These are phyloP conservation scores for Penicillium coprophilum DNA, from an alignment of 495 filamentous ascomycete genomes.

Conservation along the genomic window DNA sequence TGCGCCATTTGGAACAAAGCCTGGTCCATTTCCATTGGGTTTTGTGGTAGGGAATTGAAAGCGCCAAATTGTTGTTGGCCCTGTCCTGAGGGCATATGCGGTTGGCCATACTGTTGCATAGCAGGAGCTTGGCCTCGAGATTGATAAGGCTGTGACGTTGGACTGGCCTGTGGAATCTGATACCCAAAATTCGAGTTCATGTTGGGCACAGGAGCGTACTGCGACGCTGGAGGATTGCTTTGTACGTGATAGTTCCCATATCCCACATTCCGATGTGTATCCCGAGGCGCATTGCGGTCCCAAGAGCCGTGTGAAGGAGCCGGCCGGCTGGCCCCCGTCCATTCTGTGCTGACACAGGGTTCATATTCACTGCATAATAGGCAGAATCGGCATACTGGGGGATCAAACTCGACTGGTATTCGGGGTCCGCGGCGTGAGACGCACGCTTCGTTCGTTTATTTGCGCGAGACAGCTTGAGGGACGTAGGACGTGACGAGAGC, in stretches of 20 bases:
- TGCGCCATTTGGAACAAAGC: background rate
- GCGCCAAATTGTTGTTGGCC: slow-evolving; percentile 15
- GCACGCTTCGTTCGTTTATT: slow-evolving; percentile 22
- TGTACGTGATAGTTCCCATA: background rate
- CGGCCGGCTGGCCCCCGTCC: background rate
- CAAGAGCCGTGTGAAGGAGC: background rate
- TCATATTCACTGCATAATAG: slow-evolving; percentile 5
- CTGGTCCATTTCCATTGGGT: slow-evolving; percentile 10
- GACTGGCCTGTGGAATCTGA: background rate
- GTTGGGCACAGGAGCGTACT: background rate
- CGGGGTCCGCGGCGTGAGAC: slow-evolving; percentile 6
- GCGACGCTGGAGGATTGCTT: background rate
- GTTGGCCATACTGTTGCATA: slow-evolving; percentile 1
- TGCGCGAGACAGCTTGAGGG: slow-evolving; percentile 19
- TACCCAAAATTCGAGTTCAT: background rate
- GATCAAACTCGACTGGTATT: slow-evolving; percentile 3
- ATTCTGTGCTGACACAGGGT: background rate
- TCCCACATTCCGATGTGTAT: background rate
- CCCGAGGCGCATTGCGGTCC: slow-evolving; percentile 1
- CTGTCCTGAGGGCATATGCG: background rate
- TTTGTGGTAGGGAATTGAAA: slow-evolving; percentile 22
- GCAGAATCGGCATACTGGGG: background rate
- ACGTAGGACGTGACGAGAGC: background rate
- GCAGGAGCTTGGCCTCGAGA: background rate
- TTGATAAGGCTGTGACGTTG: background rate